Conservation (phyloP, 2,329 filamentous ascomycete species). For the Neocucurbitaria cava region DNA sequence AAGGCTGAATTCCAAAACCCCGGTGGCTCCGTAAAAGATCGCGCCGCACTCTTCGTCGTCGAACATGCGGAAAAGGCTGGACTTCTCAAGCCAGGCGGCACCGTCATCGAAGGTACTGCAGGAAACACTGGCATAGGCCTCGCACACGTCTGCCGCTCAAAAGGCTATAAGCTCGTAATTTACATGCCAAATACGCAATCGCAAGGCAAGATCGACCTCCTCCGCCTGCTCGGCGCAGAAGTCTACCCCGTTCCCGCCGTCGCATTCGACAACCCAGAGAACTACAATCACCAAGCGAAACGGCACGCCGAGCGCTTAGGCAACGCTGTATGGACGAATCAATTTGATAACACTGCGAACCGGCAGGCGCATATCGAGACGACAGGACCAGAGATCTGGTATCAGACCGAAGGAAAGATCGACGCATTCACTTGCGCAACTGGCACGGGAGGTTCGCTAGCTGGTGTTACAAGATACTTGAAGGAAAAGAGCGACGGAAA, state of each 20-base stretch:
- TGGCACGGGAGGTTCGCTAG: conserved; percentile 89
- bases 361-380: conserved; percentile 94
- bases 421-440: conserved; percentile 97
- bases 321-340: conserved; percentile 97
- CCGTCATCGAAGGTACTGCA: conserved; percentile 95
- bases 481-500: conserved; percentile 80
- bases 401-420: conserved; percentile 82
- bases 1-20: conserved; percentile 99
- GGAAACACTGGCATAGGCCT: conserved; percentile 98
- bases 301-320: conserved; percentile 85
- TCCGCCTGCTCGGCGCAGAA: conserved; percentile 89
- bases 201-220: conserved; percentile 94
- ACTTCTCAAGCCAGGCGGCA: conserved; percentile 82
- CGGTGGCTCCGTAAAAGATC: conserved; percentile 94
- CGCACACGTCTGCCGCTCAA: conserved; percentile 91
- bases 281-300: conserved; percentile 97
- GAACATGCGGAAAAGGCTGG: conserved; percentile 91
- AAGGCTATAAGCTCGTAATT: conserved; percentile 94
- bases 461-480: conserved; percentile 85
- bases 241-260: conserved; percentile 96
- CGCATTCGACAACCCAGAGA: conserved; percentile 90
- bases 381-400: conserved; percentile 96
- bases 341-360: conserved; percentile 97
- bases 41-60: conserved; percentile 92
- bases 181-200: conserved; percentile 99